A percentile compares a stretch with the other conserved stretches of the same genome.
Evolutionary conservation across 2,329 filamentous ascomycete species (phyloP).

Genomic region (Phialocephala subalpina): DNA sequence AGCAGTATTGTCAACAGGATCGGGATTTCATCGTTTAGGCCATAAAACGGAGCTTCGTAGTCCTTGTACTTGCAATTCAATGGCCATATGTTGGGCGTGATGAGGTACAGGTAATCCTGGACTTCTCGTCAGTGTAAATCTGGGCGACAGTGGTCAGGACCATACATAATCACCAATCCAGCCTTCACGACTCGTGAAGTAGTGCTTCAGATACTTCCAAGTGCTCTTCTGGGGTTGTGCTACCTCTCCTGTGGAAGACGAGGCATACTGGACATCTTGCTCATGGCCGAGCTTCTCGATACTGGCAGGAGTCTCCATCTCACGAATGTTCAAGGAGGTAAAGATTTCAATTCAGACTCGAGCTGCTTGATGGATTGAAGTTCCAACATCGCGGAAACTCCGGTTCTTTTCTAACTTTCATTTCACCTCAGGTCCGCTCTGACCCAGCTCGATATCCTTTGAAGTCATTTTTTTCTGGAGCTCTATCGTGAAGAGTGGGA

Average conservation of each 20-base stretch:
- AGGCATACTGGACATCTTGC: conserved; percentile 30
- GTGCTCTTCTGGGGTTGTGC: conserved; percentile 11
- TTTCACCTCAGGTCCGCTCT: conserved; percentile 8
- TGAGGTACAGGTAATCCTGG: conserved; percentile 49
- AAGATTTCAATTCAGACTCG: background rate
- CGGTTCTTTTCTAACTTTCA: conserved; percentile 21
- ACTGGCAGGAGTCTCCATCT: conserved; percentile 29
- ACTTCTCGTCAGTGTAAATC: background rate
- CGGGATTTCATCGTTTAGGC: conserved; percentile 73
- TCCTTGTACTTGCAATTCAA: conserved; percentile 63
- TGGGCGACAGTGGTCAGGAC: background rate
- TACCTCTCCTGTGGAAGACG: conserved; percentile 26
- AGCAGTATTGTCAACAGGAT: conserved; percentile 71
- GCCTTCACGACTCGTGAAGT: conserved; percentile 47
- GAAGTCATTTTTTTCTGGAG: background rate
- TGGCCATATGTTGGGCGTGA: conserved; percentile 61
- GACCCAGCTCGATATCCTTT: background rate
- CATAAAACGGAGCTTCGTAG: conserved; percentile 70
- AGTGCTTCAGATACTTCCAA: conserved; percentile 42
- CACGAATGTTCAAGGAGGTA: conserved; percentile 1
- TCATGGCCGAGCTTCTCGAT: conserved; percentile 32
- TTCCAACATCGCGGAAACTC: conserved; percentile 8
- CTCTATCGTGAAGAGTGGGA: conserved; percentile 20
- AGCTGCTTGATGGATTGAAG: background rate
- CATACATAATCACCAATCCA: conserved; percentile 50